Percentiles rank a stretch among this genome's conserved stretches.
phyloP scores from a whole-genome alignment of 2,329 filamentous ascomycete genomes.

The Nemania abortiva region DNA sequence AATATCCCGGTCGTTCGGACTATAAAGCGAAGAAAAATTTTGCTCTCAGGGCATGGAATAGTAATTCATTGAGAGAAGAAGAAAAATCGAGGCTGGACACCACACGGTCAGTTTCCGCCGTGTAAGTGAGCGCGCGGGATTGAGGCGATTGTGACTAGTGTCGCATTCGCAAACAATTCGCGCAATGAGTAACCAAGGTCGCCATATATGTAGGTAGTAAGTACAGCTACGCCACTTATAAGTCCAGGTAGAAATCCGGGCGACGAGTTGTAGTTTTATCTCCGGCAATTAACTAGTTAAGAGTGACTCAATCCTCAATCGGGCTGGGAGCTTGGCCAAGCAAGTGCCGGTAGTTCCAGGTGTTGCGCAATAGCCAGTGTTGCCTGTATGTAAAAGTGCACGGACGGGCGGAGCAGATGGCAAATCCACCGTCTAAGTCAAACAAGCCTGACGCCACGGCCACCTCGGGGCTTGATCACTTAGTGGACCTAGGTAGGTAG shows the following conservation, averaged over 20 bases:
- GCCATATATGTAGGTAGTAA: constrained; percentile 3
- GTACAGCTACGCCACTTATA: background rate
- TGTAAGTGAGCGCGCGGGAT: background rate
- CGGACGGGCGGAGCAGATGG: constrained; percentile 16
- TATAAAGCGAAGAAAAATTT: constrained; percentile 38
- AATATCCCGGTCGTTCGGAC: constrained; percentile 34
- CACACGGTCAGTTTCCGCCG: background rate
- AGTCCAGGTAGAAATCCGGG: background rate
- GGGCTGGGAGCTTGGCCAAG: constrained; percentile 5
- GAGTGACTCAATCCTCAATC: background rate
- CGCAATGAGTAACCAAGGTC: constrained; percentile 6
- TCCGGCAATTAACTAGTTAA: background rate
- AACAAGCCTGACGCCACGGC: constrained; percentile 1
- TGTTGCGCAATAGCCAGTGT: background rate
- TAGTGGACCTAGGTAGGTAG: no score
- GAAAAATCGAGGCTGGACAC: background rate
- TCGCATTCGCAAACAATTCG: constrained; percentile 9
- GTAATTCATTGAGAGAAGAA: background rate
- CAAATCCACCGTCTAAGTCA: constrained; percentile 11
- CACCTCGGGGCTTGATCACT: background rate
- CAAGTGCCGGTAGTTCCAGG: constrained; percentile 19
- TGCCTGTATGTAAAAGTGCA: constrained; percentile 15
- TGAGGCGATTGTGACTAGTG: background rate
- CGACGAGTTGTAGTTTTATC: background rate
- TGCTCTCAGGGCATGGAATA: constrained; percentile 23